phyloP scores from a whole-genome alignment of 805 yeast species.

The Wickerhamiella shivajii region DNA sequence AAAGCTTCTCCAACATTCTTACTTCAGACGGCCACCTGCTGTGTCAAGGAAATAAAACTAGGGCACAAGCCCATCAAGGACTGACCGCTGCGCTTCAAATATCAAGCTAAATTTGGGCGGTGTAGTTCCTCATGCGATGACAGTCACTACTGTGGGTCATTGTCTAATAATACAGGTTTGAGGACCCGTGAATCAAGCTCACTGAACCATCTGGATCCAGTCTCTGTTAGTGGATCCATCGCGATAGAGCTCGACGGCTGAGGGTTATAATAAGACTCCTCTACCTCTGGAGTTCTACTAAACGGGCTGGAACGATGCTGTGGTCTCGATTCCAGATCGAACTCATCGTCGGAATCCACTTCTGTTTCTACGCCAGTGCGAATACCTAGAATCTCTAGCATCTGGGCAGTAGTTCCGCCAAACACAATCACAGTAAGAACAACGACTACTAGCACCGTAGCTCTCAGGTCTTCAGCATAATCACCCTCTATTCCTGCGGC shows the following conservation, averaged over 20 bases:
- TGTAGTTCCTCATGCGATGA: too few relatives aligned
- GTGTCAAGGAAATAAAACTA: too few relatives aligned
- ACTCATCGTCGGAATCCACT: slow-evolving; percentile 80
- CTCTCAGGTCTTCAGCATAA: slow-evolving; percentile 70
- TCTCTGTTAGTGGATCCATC: slow-evolving; percentile 11
- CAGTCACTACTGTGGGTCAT: slow-evolving; percentile 13
- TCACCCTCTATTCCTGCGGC: slow-evolving; percentile 97
- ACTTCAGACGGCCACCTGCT: too few relatives aligned
- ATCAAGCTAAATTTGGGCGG: too few relatives aligned
- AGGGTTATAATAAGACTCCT: slow-evolving; percentile 1
- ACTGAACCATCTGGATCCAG: slow-evolving; percentile 54
- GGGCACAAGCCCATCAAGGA: too few relatives aligned
- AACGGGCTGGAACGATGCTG: slow-evolving; percentile 3
- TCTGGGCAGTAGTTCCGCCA: slow-evolving; percentile 97
- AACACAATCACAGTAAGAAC: slow-evolving; percentile 89
- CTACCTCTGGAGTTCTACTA: neutral
- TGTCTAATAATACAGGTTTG: slow-evolving; percentile 77
- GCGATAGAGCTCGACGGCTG: slow-evolving; percentile 6
- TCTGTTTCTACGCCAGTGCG: slow-evolving; percentile 83
- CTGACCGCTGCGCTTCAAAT: too few relatives aligned
- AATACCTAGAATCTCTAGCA: slow-evolving; percentile 89
- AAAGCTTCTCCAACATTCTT: too few relatives aligned
- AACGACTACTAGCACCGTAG: slow-evolving; percentile 92
- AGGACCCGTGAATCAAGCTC: slow-evolving; percentile 86
- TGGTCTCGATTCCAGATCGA: slow-evolving; percentile 58